phyloP scores from a whole-genome alignment of 495 filamentous ascomycete genomes.

The Tuber melanosporum region DNA sequence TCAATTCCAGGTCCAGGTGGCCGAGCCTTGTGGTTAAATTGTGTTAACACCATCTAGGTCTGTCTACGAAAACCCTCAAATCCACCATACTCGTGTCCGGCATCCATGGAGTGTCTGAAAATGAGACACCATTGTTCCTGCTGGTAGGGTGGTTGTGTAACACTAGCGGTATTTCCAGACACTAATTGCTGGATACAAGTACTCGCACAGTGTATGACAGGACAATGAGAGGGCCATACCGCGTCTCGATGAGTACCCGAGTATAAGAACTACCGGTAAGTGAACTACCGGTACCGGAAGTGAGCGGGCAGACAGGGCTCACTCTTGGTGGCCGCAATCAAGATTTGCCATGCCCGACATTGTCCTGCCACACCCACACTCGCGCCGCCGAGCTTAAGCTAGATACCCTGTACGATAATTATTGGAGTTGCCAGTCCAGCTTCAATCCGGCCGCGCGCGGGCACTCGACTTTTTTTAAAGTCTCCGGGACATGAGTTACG shows the following conservation, averaged over 20 bases:
- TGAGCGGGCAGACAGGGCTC: neutral
- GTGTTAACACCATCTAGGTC: neutral
- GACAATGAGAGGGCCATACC: neutral
- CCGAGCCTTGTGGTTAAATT: neutral
- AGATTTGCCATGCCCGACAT: neutral
- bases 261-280: neutral
- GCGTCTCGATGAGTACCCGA: neutral
- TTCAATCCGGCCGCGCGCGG: too few relatives aligned
- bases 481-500: too few relatives aligned
- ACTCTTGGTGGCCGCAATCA: neutral
- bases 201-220: too few relatives aligned
- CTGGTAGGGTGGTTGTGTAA: too few relatives aligned
- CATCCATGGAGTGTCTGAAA: too few relatives aligned
- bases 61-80: neutral
- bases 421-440: neutral
- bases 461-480: too few relatives aligned
- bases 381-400: neutral
- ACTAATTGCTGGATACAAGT: too few relatives aligned
- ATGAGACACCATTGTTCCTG: too few relatives aligned
- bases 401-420: neutral
- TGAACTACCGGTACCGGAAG: neutral
- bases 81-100: neutral
- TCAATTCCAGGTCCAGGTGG: neutral
- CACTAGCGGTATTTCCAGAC: too few relatives aligned
- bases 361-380: neutral